Evolutionary conservation across 305 asterid genomes (phyloP).

Genomic region (Petunia hybrid): DNA sequence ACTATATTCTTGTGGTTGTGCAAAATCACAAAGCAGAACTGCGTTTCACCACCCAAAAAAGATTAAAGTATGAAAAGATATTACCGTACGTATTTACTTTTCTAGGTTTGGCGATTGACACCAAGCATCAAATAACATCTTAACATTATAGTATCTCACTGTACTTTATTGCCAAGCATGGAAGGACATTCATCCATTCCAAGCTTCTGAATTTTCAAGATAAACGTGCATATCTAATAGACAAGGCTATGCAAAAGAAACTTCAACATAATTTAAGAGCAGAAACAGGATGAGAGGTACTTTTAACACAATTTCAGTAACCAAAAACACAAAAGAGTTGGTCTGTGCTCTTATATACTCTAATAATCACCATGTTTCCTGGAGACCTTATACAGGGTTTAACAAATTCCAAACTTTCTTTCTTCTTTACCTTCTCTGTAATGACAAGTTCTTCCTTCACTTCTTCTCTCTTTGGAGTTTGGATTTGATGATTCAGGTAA

Average conservation of each 20-base stretch:
- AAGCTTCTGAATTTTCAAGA: not conserved
- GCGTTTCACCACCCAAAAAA: not conserved
- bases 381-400: not conserved
- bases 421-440: too few species aligned
- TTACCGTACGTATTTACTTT: not conserved
- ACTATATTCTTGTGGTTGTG: not conserved
- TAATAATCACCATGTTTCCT: too few species aligned
- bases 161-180: not conserved
- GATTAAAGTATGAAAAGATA: not conserved
- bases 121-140: not conserved
- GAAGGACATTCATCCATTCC: not conserved
- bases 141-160: not conserved
- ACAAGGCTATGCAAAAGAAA: not conserved
- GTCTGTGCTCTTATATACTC: not conserved
- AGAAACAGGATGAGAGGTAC: not conserved
- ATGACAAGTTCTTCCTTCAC: not conserved
- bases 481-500: not conserved
- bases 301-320: not conserved
- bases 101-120: not conserved
- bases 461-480: not conserved
- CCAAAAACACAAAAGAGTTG: not conserved
- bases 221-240: not conserved
- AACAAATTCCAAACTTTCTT: not conserved
- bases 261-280: not conserved
- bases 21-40: not conserved